Percentiles rank a stretch among this genome's conserved stretches.
Conservation (phyloP, 2,329 filamentous ascomycete species). For the Beauveria sp. region DNA sequence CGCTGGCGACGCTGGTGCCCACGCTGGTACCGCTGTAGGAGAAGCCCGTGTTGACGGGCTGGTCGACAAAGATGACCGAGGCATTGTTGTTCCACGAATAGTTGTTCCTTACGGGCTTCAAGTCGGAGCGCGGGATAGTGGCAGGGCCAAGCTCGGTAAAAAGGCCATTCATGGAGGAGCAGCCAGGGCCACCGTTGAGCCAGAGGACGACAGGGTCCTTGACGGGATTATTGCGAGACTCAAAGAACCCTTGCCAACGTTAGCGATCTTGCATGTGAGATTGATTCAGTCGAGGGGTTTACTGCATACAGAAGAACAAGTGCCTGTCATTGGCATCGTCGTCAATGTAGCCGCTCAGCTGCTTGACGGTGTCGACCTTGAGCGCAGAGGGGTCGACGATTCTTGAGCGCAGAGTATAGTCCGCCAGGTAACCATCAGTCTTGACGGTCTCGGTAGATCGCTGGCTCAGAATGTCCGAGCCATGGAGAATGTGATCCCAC, state of each 20-base stretch:
- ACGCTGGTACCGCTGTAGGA: conserved; percentile 89
- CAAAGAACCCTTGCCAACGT: conserved; percentile 68
- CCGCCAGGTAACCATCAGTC: conserved; percentile 74
- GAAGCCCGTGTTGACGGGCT: conserved; percentile 97
- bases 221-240: conserved; percentile 93
- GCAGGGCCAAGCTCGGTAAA: conserved; percentile 98
- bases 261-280: not conserved
- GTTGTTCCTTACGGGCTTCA: conserved; percentile 72
- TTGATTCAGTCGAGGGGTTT: not conserved
- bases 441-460: conserved; percentile 60
- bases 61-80: conserved; percentile 98
- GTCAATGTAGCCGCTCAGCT: conserved; percentile 96
- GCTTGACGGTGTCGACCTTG: conserved; percentile 88
- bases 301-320: conserved; percentile 70
- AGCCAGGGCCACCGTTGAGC: conserved; percentile 93
- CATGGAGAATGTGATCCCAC: conserved; percentile 88
- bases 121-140: conserved; percentile 73
- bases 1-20: conserved; percentile 87
- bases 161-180: conserved; percentile 90
- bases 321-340: conserved; percentile 97
- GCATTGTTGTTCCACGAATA: conserved; percentile 96
- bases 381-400: conserved; percentile 78
- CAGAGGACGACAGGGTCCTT: conserved; percentile 94
- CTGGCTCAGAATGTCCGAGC: conserved; percentile 63
- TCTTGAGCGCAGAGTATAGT: conserved; percentile 86